phyloP scores from a whole-genome alignment of 106 monocot genomes.

The Apostasia ramifera region DNA sequence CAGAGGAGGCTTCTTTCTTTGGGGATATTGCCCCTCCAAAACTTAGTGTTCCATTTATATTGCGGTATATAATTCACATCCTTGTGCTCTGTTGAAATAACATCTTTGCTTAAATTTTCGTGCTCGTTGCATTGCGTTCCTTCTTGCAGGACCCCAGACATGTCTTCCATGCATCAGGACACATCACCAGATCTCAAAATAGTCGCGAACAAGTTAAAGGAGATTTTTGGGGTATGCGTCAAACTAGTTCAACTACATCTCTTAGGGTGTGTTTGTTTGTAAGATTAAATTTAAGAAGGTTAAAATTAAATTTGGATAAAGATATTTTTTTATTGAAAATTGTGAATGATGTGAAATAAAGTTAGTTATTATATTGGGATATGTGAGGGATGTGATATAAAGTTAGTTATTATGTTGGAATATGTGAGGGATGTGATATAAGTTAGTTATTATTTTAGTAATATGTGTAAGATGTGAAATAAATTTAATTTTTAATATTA shows the following conservation, averaged over 20 bases:
- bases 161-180: constrained; percentile 99
- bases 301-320: neutral
- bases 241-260: neutral
- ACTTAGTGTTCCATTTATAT: constrained; percentile 57
- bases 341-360: too few relatives aligned
- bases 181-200: constrained; percentile 65
- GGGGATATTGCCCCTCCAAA: constrained; percentile 67
- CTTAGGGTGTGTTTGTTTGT: too few relatives aligned
- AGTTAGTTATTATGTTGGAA: too few relatives aligned
- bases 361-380: too few relatives aligned
- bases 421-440: too few relatives aligned
- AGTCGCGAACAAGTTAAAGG: constrained; percentile 68
- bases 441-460: too few relatives aligned
- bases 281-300: too few relatives aligned
- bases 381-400: too few relatives aligned
- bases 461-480: too few relatives aligned
- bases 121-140: neutral
- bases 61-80: constrained; percentile 34
- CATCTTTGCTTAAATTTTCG: neutral
- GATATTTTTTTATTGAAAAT: neutral
- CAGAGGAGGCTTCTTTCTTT: constrained; percentile 78
- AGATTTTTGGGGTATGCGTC: constrained; percentile 60
- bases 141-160: constrained; percentile 76
- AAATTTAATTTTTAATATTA: too few relatives aligned
- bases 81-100: neutral